Conservation (phyloP, 1,284 basidiomycete genomes). For the Tremellales sp. region DNA sequence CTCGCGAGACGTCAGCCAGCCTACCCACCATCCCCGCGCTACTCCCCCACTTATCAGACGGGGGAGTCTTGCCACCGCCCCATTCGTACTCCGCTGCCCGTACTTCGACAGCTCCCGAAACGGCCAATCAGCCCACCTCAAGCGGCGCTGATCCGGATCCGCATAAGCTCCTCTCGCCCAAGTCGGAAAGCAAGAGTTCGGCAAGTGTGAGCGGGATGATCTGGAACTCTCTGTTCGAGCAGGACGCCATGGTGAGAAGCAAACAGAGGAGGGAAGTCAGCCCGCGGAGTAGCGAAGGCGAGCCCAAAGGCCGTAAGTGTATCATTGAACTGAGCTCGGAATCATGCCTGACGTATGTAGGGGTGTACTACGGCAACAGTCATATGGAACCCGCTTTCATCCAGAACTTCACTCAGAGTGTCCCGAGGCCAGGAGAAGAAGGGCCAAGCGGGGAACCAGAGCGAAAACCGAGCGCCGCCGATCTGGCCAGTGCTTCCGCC, state of each 20-base stretch:
- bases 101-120: neutral
- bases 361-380: conserved; percentile 25
- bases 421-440: no score
- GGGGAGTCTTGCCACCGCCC: neutral
- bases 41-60: no score
- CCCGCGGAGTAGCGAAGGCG: neutral
- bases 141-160: neutral
- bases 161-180: neutral
- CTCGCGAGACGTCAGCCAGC: no score
- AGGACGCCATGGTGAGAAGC: neutral
- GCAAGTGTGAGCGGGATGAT: neutral
- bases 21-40: no score
- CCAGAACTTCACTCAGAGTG: conserved; percentile 20
- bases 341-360: conserved; percentile 1
- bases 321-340: no score
- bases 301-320: no score
- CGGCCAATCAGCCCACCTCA: neutral
- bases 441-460: no score
- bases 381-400: conserved; percentile 28
- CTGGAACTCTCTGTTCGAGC: neutral
- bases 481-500: conserved; percentile 2
- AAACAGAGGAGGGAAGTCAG: neutral
- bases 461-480: no score
- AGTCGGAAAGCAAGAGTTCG: neutral
- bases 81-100: no score